Evolutionary conservation across 495 filamentous ascomycete species (phyloP).

Genomic region (Hyaloscypha bicolor): DNA sequence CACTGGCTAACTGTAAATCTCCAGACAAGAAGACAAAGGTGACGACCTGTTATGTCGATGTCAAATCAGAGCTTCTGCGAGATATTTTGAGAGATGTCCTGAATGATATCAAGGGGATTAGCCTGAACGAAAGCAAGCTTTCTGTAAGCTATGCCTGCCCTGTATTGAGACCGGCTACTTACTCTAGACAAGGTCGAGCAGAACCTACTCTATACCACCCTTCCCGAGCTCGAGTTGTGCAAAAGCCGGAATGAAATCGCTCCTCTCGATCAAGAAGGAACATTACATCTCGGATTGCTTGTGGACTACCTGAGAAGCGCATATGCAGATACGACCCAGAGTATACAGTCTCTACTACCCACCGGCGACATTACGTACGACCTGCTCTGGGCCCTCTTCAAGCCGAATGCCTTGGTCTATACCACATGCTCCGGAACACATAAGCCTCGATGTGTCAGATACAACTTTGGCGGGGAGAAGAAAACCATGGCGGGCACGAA

Average conservation of each 20-base stretch:
- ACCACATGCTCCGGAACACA: conserved; percentile 40
- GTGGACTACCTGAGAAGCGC: conserved; percentile 41
- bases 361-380: conserved; percentile 48
- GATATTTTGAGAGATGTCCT: conserved; percentile 27
- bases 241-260: conserved; percentile 4
- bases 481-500: background rate
- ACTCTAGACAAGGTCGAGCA: conserved; percentile 32
- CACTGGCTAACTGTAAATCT: conserved; percentile 55
- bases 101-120: conserved; percentile 20
- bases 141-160: conserved; percentile 12
- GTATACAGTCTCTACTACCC: conserved; percentile 34
- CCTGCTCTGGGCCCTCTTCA: conserved; percentile 30
- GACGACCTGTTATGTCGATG: conserved; percentile 17
- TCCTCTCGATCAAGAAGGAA: conserved; percentile 5
- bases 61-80: conserved; percentile 26
- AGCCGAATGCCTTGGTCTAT: background rate
- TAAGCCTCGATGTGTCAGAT: conserved; percentile 21
- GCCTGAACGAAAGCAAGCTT: conserved; percentile 25
- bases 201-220: conserved; percentile 40
- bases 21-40: conserved; percentile 49
- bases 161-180: background rate
- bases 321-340: conserved; percentile 39
- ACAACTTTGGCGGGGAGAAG: conserved; percentile 16
- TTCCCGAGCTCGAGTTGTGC: conserved; percentile 36
- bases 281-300: conserved; percentile 42